These are phyloP conservation scores for Calonectria hawksworthii DNA, from an alignment of 2,329 filamentous ascomycete genomes.

Conservation along the genomic window DNA sequence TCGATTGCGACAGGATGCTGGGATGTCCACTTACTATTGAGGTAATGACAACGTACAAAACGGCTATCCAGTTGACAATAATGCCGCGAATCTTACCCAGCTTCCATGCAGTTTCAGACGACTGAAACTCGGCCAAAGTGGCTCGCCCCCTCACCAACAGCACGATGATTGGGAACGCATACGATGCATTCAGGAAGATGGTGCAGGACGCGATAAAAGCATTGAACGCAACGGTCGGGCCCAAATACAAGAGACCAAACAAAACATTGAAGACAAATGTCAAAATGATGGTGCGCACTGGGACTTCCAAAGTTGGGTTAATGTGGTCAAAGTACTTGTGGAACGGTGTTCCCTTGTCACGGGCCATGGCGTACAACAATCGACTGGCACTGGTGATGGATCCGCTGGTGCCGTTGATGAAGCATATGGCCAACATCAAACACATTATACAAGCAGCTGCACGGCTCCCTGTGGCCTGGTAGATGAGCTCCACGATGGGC, in stretches of 20 bases:
- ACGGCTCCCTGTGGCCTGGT: conserved; percentile 56
- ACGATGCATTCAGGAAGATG: conserved; percentile 38
- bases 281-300: conserved; percentile 28
- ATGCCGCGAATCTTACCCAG: conserved; percentile 24
- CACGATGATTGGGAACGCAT: conserved; percentile 33
- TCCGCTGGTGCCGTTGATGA: conserved; percentile 61
- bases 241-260: conserved; percentile 36
- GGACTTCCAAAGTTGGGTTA: conserved; percentile 30
- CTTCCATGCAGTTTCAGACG: conserved; percentile 23
- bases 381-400: conserved; percentile 58
- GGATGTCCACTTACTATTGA: conserved; percentile 21
- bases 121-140: background rate
- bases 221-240: conserved; percentile 36
- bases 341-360: conserved; percentile 34
- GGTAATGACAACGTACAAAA: conserved; percentile 37
- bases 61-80: conserved; percentile 33
- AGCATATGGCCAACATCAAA: conserved; percentile 58
- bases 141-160: conserved; percentile 26
- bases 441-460: conserved; percentile 56
- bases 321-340: conserved; percentile 35
- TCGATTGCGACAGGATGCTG: background rate
- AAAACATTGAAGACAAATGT: conserved; percentile 34
- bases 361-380: conserved; percentile 53
- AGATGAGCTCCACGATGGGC: conserved; percentile 61
- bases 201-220: conserved; percentile 39